Percentiles rank a stretch among this genome's conserved stretches.
phyloP scores from a whole-genome alignment of 1,139 yeast genomes.

The Suhomyces wounanorum region DNA sequence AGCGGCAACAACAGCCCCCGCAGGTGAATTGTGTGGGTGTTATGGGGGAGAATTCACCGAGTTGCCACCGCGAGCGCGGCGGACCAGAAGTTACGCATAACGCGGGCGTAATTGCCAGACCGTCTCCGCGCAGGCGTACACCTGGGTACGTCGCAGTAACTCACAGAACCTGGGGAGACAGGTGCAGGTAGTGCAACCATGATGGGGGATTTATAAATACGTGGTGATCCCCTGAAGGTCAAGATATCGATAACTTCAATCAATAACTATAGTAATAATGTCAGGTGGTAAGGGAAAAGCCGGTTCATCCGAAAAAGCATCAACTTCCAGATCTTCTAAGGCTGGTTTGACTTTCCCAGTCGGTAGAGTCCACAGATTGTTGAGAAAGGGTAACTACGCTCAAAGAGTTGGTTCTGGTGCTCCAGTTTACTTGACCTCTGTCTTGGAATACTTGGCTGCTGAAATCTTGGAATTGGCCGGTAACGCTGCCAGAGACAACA shows the following conservation, averaged over 20 bases:
- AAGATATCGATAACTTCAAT: constrained; percentile 11
- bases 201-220: constrained; percentile 7
- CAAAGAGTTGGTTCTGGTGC: constrained; percentile 61
- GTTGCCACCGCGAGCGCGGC: constrained; percentile 3
- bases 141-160: constrained; percentile 10
- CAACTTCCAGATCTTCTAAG: constrained; percentile 55
- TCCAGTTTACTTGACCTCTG: constrained; percentile 56
- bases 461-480: constrained; percentile 59
- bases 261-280: constrained; percentile 29
- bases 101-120: constrained; percentile 6
- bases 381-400: constrained; percentile 57
- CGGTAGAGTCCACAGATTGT: constrained; percentile 58
- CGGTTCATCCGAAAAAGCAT: constrained; percentile 54
- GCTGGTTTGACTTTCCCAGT: constrained; percentile 60
- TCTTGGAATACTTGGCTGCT: constrained; percentile 54
- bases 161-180: not conserved
- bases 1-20: not conserved
- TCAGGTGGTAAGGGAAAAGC: constrained; percentile 60
- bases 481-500: constrained; percentile 61
- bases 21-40: not conserved
- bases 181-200: constrained; percentile 2
- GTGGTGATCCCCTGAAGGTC: constrained; percentile 5
- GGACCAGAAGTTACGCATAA: constrained; percentile 10
- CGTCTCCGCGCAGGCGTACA: constrained; percentile 10
- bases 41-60: not conserved